Conservation (phyloP, 768 basidiomycete species). For the Naematelia aurantialba region DNA sequence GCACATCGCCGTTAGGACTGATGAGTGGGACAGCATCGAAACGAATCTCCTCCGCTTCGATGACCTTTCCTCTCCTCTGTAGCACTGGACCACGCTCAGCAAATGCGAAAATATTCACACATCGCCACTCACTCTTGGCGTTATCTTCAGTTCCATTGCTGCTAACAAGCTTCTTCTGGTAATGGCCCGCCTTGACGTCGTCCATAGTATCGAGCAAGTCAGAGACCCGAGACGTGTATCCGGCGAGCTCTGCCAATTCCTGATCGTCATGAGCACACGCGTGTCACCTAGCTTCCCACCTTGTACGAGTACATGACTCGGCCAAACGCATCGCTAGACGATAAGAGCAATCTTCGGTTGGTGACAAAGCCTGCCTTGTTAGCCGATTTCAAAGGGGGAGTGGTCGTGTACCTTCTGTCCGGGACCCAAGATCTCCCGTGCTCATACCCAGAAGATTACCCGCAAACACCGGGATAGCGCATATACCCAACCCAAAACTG, state of each 20-base stretch:
- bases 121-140: conserved; percentile 60
- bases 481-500: conserved; percentile 82
- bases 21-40: conserved; percentile 94
- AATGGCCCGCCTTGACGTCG: conserved; percentile 76
- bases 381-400: conserved; percentile 9
- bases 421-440: conserved; percentile 67
- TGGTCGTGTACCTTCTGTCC: conserved; percentile 71
- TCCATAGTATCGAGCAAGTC: conserved; percentile 84
- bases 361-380: conserved; percentile 97
- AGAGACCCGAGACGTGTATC: conserved; percentile 88
- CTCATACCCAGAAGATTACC: conserved; percentile 66
- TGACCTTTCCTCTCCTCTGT: conserved; percentile 68
- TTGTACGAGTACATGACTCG: conserved; percentile 97
- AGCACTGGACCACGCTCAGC: conserved; percentile 58
- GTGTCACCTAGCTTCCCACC: conserved; percentile 29
- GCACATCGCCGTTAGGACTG: conserved; percentile 90
- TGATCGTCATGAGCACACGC: conserved; percentile 15
- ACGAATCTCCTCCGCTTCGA: conserved; percentile 74
- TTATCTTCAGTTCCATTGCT: conserved; percentile 70
- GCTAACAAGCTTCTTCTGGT: conserved; percentile 80
- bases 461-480: conserved; percentile 91
- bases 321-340: conserved; percentile 85
- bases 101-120: not conserved
- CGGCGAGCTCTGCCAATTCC: conserved; percentile 89
- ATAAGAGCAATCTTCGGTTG: conserved; percentile 82